Evolutionary conservation across 768 basidiomycete genomes (phyloP).

Genomic region (Lactifluus pinguis): DNA sequence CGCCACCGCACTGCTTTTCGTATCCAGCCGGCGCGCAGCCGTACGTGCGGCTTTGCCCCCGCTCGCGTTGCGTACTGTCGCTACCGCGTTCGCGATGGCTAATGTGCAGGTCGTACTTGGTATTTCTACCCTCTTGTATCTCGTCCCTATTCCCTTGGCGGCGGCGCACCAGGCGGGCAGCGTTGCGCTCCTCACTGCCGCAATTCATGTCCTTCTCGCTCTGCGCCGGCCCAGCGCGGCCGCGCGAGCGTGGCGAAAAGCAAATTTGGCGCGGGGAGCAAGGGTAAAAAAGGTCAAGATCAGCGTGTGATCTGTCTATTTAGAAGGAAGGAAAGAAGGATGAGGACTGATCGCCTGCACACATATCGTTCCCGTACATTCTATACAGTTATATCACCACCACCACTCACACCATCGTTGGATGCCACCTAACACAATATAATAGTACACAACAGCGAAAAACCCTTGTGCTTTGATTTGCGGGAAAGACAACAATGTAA

Average conservation of each 20-base stretch:
- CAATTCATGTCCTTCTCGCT: conserved; percentile 66
- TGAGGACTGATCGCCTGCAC: not conserved
- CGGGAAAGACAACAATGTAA: not conserved
- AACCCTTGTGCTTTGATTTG: not conserved
- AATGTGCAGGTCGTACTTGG: conserved; percentile 76
- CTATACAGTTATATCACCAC: conserved; percentile 2
- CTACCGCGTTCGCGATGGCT: conserved; percentile 65
- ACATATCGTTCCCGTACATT: not conserved
- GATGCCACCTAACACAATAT: not conserved
- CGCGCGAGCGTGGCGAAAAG: conserved; percentile 51
- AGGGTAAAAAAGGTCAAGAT: not conserved
- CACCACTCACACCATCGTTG: not conserved
- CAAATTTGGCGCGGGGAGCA: conserved; percentile 17
- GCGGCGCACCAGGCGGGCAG: conserved; percentile 95
- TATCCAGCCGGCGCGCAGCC: conserved; percentile 44
- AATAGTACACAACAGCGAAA: not conserved
- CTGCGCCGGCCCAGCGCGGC: conserved; percentile 61
- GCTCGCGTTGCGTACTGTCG: conserved; percentile 40
- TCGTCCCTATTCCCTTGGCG: conserved; percentile 88
- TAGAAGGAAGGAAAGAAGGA: not conserved
- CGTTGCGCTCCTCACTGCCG: conserved; percentile 73
- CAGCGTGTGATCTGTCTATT: not conserved
- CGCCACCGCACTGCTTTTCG: conserved; percentile 54
- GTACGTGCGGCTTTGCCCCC: conserved; percentile 49
- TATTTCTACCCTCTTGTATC: conserved; percentile 76